Conservation (phyloP, 371 early-diverging fungal species). For the Apophysomyces trapeziformis region DNA sequence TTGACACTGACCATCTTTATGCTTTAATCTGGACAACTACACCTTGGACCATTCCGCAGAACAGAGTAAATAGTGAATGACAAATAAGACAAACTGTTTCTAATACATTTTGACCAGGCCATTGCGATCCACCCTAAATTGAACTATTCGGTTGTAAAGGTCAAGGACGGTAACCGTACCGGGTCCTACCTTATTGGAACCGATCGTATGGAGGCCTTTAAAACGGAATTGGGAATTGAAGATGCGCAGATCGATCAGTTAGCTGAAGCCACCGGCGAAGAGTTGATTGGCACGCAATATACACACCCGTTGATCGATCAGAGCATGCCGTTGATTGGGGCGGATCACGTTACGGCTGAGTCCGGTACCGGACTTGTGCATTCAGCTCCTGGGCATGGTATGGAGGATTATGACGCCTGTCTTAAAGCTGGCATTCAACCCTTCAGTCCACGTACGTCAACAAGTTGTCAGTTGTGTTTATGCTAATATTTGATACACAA, state of each 20-base stretch:
- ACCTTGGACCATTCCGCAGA: constrained; percentile 95
- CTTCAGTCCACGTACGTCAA: constrained; percentile 54
- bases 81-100: not conserved
- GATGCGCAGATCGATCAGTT: constrained; percentile 16
- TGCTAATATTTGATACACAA: constrained; percentile 13
- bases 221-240: constrained; percentile 21
- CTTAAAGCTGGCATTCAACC: constrained; percentile 60
- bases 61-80: constrained; percentile 47
- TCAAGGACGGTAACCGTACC: constrained; percentile 21
- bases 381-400: constrained; percentile 95
- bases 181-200: constrained; percentile 53
- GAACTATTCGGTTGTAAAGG: constrained; percentile 66
- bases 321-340: constrained; percentile 61
- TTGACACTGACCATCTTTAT: constrained; percentile 26
- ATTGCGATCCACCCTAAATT: constrained; percentile 80
- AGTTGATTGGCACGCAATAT: constrained; percentile 71
- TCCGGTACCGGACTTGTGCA: constrained; percentile 95
- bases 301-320: constrained; percentile 66
- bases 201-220: constrained; percentile 47
- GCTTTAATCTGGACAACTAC: constrained; percentile 96
- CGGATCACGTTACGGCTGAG: constrained; percentile 79
- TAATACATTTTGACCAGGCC: constrained; percentile 41
- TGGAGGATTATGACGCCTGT: constrained; percentile 91
- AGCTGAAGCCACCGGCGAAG: constrained; percentile 53
- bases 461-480: not conserved